Evolutionary conservation across 495 filamentous ascomycete genomes (phyloP), one percentile per base, ranked within the genome.

Genomic region (Podospora appendiculata): DNA sequence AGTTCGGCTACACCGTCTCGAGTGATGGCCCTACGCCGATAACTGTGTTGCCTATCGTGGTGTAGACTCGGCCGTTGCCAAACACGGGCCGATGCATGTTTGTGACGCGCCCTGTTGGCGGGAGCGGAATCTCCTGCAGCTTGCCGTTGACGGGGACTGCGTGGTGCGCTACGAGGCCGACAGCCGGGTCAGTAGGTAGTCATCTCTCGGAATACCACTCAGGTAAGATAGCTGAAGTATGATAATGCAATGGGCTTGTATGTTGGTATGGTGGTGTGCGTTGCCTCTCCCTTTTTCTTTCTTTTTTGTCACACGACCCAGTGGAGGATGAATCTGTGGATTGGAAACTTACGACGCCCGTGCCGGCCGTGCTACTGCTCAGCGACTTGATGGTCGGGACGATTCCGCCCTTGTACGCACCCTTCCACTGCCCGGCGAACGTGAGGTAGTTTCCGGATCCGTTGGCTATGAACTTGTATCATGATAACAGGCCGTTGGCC

Each of bases 81-180:
- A 79, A 79, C 1, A 65, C 65, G 8, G 75, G 72, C 1, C 75
- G 64, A 11, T 66, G 63, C 45, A 78, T 77, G 56, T 78, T 79
- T 8, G 63, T 63, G 16, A 68, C 14, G 0, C 69, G 63, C 11
- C 58, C 61, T 8, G 62, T 69, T 25, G 67, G 63, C n/a, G 19
- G 19, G 10, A 74, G 19, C 32, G 55, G 58, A 50, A 77, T 70
- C 8, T 53, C 59, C 14, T 60, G 55, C 39, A 77, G 46, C 10
- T 57, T 58, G 2, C 72, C 71, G 52, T 70, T 63, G 8, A 53
- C 55, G 7, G 71, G 71, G 3, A 72, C 65, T 7, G 71, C 70
- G 39, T 69, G 55, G 38, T 51, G 32, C 12, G 45, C 45, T 7
- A 25, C 16, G 9, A 47, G 32, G 13, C 45, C 45, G 6, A n/a